Evolutionary conservation across 257 asterid genomes (phyloP).

Genomic region (Penstemon eatonii): DNA sequence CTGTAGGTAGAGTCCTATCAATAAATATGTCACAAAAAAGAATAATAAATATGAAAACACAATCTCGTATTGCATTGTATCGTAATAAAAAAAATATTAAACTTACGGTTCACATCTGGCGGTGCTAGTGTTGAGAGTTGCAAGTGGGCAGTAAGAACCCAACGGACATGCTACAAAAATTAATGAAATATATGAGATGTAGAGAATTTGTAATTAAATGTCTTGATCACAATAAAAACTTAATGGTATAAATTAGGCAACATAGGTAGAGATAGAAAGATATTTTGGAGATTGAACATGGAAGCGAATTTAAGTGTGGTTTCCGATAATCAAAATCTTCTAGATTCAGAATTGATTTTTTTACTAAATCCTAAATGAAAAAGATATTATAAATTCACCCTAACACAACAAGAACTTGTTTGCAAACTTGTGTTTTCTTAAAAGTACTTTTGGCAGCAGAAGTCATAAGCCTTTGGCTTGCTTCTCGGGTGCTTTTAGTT

Average conservation of each 20-base stretch:
- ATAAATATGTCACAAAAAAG: slow-evolving; percentile 23
- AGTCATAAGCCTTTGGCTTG: no score
- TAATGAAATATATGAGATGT: no score
- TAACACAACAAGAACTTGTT: no score
- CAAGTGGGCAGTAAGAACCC: slow-evolving; percentile 88
- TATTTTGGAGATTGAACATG: background rate
- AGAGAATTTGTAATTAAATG: no score
- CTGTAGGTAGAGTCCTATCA: slow-evolving; percentile 39
- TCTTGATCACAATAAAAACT: background rate
- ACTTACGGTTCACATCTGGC: slow-evolving; percentile 88
- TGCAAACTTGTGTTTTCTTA: no score
- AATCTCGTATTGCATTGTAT: background rate
- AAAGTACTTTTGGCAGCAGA: no score
- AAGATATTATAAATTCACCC: no score
- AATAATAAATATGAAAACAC: background rate
- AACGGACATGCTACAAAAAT: slow-evolving; percentile 72
- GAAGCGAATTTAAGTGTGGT: no score
- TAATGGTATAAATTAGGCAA: background rate
- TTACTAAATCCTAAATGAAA: no score
- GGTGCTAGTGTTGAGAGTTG: slow-evolving; percentile 49
- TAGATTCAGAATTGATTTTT: background rate
- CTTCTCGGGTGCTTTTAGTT: no score
- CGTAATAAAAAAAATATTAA: slow-evolving; percentile 16
- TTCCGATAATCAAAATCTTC: background rate
- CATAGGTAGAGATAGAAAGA: background rate